A percentile compares a stretch with the other conserved stretches of the same genome.
Evolutionary conservation across 495 filamentous ascomycete genomes (phyloP).

Genomic region (Chaetomidium leptoderma): DNA sequence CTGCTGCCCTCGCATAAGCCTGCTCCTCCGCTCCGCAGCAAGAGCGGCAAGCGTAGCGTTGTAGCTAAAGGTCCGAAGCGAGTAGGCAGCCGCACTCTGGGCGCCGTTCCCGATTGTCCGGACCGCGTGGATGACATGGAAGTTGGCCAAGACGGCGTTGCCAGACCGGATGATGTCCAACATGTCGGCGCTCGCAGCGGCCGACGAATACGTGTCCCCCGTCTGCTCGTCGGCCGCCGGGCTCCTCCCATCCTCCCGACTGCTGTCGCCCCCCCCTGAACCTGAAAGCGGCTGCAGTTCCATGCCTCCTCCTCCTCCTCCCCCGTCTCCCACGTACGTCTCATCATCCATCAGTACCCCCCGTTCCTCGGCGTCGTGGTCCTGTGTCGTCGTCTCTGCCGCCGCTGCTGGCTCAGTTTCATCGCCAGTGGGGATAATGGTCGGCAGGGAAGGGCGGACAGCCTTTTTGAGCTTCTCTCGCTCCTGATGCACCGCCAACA

Average conservation of each 20-base stretch:
- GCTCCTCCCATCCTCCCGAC: conserved; percentile 20
- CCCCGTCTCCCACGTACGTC: conserved; percentile 33
- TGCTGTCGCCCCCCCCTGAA: conserved; percentile 15
- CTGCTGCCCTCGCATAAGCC: conserved; percentile 26
- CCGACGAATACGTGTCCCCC: conserved; percentile 45
- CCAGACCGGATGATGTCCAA: conserved; percentile 62
- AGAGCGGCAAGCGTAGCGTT: conserved; percentile 44
- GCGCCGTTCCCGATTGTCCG: conserved; percentile 58
- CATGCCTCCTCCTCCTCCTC: conserved; percentile 44
- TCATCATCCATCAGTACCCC: conserved; percentile 56
- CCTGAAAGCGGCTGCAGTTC: conserved; percentile 46
- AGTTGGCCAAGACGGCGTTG: conserved; percentile 62
- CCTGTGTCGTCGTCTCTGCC: conserved; percentile 46
- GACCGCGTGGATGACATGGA: conserved; percentile 64
- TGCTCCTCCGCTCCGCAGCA: conserved; percentile 42
- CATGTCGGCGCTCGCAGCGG: conserved; percentile 37
- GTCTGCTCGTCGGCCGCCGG: conserved; percentile 41
- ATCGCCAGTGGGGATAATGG: conserved; percentile 8
- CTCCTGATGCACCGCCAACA: conserved; percentile 69
- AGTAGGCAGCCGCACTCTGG: conserved; percentile 47
- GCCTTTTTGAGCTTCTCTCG: conserved; percentile 52
- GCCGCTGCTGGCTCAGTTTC: conserved; percentile 5
- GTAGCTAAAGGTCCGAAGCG: conserved; percentile 49
- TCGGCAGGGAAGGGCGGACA: conserved; percentile 32
- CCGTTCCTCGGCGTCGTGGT: conserved; percentile 79